Conservation (phyloP, 2,329 filamentous ascomycete genomes). For the Claviceps arundinis region DNA sequence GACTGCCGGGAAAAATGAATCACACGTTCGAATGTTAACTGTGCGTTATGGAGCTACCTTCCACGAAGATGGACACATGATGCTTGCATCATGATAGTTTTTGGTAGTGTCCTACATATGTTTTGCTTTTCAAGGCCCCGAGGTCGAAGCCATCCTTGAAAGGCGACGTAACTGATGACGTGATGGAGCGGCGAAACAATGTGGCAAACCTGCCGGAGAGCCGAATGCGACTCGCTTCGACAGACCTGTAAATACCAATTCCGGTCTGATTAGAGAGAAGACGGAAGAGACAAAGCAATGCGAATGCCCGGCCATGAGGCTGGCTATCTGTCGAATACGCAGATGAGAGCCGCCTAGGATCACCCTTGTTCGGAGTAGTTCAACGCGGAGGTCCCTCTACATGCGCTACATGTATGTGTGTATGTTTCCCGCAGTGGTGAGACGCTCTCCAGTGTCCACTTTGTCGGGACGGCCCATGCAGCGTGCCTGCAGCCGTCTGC, state of each 20-base stretch:
- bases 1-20: neutral
- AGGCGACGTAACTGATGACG: neutral
- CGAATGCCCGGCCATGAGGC: neutral
- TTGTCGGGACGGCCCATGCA: neutral
- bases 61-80: neutral
- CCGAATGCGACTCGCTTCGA: neutral
- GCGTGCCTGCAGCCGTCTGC: neutral
- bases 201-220: neutral
- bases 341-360: neutral
- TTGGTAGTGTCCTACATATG: neutral
- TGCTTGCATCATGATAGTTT: neutral
- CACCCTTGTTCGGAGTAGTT: neutral
- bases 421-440: neutral
- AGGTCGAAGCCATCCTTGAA: neutral
- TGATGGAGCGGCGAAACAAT: neutral
- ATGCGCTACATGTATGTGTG: neutral
- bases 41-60: neutral
- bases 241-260: neutral
- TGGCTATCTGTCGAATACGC: neutral
- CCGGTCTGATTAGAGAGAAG: too few relatives aligned
- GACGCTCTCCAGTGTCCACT: neutral
- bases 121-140: neutral
- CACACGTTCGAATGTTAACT: neutral
- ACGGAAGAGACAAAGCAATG: neutral
- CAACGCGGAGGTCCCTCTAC: neutral